Conservation (phyloP, 176 grass and related monocot species). For the Triticum turgidum region DNA sequence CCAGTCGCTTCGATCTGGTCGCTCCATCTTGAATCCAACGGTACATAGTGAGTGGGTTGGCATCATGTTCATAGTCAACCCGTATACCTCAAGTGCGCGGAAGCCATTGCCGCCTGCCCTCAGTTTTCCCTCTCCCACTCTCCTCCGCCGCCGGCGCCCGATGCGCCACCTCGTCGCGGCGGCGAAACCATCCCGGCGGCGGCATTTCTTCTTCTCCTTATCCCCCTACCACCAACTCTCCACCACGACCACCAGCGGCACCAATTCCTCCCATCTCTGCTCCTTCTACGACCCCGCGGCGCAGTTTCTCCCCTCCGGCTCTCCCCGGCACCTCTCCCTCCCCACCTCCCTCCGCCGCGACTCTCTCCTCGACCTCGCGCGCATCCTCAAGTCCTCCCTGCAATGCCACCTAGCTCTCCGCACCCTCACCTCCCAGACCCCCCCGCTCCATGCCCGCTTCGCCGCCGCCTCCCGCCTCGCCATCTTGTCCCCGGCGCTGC, state of each 20-base stretch:
- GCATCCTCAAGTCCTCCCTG: conserved; percentile 48
- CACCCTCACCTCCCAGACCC: conserved; percentile 14
- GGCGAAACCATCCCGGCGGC: conserved; percentile 24
- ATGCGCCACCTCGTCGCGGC: conserved; percentile 43
- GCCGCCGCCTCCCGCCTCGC: conserved; percentile 52
- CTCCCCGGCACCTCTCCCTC: conserved; percentile 42
- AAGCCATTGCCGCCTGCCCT: background rate
- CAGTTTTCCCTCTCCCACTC: background rate
- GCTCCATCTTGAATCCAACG: background rate
- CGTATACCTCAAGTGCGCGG: background rate
- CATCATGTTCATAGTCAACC: conserved; percentile 9
- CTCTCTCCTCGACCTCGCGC: conserved; percentile 43
- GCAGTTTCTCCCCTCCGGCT: conserved; percentile 45
- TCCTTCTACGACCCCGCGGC: conserved; percentile 41
- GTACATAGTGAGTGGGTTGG: background rate
- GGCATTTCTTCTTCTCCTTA: background rate
- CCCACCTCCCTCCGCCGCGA: conserved; percentile 53
- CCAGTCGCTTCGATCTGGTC: background rate
- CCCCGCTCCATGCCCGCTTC: conserved; percentile 37
- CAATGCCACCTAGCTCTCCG: conserved; percentile 48
- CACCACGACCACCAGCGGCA: conserved; percentile 1
- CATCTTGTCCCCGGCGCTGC: conserved; percentile 31
- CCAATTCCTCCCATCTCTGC: background rate
- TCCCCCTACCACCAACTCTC: conserved; percentile 18
- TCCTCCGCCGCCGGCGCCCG: conserved; percentile 19